phyloP scores from a whole-genome alignment of 345 rosid genomes.

The Brassica rapa region DNA sequence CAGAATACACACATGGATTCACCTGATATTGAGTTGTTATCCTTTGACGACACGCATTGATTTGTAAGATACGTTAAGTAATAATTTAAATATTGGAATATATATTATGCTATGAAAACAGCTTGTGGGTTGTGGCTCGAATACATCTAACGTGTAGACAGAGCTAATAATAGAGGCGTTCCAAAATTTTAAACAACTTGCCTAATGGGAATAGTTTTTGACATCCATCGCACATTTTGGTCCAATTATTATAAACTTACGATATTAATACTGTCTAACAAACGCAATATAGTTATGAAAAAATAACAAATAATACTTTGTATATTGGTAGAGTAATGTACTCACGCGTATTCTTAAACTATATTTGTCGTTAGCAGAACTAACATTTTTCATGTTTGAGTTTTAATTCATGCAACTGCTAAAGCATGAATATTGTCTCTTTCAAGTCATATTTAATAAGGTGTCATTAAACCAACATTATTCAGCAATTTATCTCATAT shows the following conservation, averaged over 20 bases:
- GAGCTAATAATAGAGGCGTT: conserved; percentile 33
- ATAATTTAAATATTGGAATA: not conserved
- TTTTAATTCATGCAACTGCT: not conserved
- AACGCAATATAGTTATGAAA: conserved; percentile 12
- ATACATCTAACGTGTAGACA: conserved; percentile 32
- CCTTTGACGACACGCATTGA: conserved; percentile 32
- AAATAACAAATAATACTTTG: not conserved
- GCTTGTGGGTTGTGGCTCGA: conserved; percentile 35
- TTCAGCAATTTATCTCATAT: not conserved
- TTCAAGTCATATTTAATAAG: not conserved
- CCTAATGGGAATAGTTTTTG: conserved; percentile 34
- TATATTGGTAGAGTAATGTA: not conserved
- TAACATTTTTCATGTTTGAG: not conserved
- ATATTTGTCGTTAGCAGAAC: not conserved
- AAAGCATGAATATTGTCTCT: not conserved
- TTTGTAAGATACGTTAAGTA: conserved; percentile 34
- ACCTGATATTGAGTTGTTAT: conserved; percentile 30
- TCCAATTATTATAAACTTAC: not conserved
- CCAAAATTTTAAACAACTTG: conserved; percentile 27
- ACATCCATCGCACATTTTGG: conserved; percentile 14
- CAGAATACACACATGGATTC: conserved; percentile 20
- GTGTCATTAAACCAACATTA: not conserved
- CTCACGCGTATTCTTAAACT: conserved; percentile 15
- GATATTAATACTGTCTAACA: conserved; percentile 11
- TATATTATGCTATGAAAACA: conserved; percentile 14